These are phyloP conservation scores for Trichoderma breve DNA, from an alignment of 2,329 filamentous ascomycete species.

Conservation along the genomic window DNA sequence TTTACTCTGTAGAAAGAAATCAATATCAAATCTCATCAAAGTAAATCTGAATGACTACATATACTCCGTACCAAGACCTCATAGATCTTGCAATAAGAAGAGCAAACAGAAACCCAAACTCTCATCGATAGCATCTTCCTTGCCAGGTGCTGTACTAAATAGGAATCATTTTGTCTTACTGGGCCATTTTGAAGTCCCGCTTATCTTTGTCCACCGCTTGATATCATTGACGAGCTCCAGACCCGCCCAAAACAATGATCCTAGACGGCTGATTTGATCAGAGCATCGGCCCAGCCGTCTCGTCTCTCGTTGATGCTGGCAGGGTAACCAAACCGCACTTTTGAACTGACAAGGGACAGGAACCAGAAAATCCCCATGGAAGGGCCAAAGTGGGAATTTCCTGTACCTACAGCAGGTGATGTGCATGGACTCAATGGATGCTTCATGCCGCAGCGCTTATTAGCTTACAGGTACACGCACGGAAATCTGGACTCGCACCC, in stretches of 20 bases:
- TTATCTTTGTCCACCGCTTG: background rate
- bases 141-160: background rate
- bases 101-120: background rate
- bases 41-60: background rate
- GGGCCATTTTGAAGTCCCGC: background rate
- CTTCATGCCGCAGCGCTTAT: background rate
- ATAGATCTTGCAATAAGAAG: background rate
- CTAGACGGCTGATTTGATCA: background rate
- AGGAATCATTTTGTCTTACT: background rate
- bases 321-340: conserved; percentile 16
- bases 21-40: background rate
- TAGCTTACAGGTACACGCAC: background rate
- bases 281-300: background rate
- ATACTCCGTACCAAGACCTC: too few species aligned
- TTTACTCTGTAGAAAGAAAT: background rate
- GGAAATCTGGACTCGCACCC: conserved; percentile 4
- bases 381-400: conserved; percentile 1
- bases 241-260: conserved; percentile 16
- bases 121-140: background rate
- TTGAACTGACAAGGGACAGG: background rate
- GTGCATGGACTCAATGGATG: background rate
- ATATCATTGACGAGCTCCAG: background rate
- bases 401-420: background rate
- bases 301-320: conserved; percentile 6
- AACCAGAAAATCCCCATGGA: background rate